Conservation (phyloP, 2,329 filamentous ascomycete genomes). For the Sporothrix variecibatus region DNA sequence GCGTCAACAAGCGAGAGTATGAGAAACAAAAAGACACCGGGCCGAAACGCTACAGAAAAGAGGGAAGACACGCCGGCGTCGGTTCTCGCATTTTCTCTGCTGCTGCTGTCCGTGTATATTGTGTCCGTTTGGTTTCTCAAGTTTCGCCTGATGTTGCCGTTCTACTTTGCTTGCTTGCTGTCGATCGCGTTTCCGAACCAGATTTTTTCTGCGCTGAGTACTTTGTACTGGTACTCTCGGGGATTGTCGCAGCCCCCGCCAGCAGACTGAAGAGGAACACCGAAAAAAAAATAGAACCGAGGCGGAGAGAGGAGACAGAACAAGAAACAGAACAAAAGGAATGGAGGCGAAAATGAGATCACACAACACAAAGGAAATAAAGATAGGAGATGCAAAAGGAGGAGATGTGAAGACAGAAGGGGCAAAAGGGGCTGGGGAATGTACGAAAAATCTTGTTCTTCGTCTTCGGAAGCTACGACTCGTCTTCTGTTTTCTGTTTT, state of each 20-base stretch:
- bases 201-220: neutral
- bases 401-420: neutral
- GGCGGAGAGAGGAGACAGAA: neutral
- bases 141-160: neutral
- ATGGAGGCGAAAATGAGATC: conserved; percentile 8
- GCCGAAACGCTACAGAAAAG: conserved; percentile 21
- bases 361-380: conserved; percentile 6
- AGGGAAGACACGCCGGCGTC: neutral
- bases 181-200: conserved; percentile 22
- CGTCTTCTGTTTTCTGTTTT: neutral
- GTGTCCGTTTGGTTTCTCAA: neutral
- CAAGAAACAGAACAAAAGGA: neutral
- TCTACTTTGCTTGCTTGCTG: neutral
- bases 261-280: neutral
- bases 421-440: conserved; percentile 1
- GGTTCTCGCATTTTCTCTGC: neutral
- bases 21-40: conserved; percentile 21
- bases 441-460: neutral
- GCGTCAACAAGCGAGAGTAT: neutral
- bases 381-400: neutral
- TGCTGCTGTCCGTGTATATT: neutral
- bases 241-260: conserved; percentile 11
- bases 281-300: neutral
- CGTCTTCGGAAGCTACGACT: conserved; percentile 7
- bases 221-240: neutral